A percentile compares a stretch with the other conserved stretches of the same genome.
phyloP scores from a whole-genome alignment of 2,329 filamentous ascomycete genomes.

The Verticillium albo-atrum region DNA sequence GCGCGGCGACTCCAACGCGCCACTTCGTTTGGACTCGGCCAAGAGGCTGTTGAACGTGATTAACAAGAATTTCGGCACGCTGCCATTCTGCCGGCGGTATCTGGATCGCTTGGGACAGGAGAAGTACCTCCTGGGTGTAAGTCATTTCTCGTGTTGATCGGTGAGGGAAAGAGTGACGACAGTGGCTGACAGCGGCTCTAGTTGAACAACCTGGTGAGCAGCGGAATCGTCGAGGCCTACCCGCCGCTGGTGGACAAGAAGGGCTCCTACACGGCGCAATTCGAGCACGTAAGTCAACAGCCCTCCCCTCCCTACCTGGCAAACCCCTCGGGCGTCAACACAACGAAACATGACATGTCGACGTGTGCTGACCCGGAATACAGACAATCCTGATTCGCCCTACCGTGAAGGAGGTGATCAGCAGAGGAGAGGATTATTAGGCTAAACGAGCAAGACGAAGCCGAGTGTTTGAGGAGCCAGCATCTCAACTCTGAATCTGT shows the following conservation, averaged over 20 bases:
- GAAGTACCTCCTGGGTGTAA: conserved; percentile 84
- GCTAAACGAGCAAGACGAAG: neutral
- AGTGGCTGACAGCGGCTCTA: conserved; percentile 35
- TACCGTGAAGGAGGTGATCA: conserved; percentile 83
- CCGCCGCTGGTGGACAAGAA: conserved; percentile 87
- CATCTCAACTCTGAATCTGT: neutral
- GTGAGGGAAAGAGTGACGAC: no score
- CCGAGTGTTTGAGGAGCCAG: neutral
- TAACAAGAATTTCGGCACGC: conserved; percentile 92
- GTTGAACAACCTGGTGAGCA: conserved; percentile 81
- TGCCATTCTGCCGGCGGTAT: conserved; percentile 88
- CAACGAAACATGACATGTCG: neutral
- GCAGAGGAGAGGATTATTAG: conserved; percentile 80
- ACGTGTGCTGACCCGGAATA: neutral
- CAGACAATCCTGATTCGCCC: conserved; percentile 74
- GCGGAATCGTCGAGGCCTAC: conserved; percentile 84
- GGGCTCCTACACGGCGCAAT: conserved; percentile 92
- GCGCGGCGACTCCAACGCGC: conserved; percentile 67
- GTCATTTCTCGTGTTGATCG: conserved; percentile 29
- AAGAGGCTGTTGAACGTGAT: conserved; percentile 84
- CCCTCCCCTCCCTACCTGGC: neutral
- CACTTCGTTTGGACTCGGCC: conserved; percentile 74
- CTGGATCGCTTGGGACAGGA: conserved; percentile 90
- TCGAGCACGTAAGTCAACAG: conserved; percentile 72
- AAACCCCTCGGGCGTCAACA: conserved; percentile 5